Conservation (phyloP, 371 early-diverging fungal species). For the Umbelopsis sp. region DNA sequence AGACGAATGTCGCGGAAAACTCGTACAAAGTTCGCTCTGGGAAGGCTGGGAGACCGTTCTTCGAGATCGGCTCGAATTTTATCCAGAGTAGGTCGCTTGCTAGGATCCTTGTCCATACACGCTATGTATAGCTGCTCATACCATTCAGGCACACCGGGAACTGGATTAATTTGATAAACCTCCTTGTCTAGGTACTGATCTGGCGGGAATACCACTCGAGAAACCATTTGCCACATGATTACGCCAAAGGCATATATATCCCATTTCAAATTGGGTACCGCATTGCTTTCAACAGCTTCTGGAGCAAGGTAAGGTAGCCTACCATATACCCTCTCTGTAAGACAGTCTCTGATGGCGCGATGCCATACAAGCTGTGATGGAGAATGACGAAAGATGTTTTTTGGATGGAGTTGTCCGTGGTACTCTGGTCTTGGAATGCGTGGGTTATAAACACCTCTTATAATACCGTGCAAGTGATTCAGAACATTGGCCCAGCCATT, state of each 20-base stretch:
- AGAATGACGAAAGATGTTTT: neutral
- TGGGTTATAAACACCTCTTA: too few relatives aligned
- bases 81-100: too few relatives aligned
- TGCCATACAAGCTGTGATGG: neutral
- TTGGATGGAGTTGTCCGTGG: neutral
- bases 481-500: neutral
- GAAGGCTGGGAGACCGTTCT: neutral
- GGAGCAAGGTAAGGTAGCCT: constrained; percentile 13
- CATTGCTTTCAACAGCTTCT: neutral
- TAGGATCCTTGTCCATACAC: constrained; percentile 41
- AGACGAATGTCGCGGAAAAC: too few relatives aligned
- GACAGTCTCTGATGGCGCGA: neutral
- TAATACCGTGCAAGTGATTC: neutral
- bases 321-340: neutral
- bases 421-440: too few relatives aligned
- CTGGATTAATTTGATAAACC: neutral
- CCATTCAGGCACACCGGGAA: constrained; percentile 9
- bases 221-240: constrained; percentile 10
- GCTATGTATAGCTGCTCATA: constrained; percentile 41
- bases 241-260: constrained; percentile 7
- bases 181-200: constrained; percentile 2
- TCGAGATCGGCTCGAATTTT: too few relatives aligned
- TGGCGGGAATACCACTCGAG: constrained; percentile 5
- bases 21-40: neutral
- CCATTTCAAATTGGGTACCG: neutral